Evolutionary conservation across 768 basidiomycete species (phyloP), one percentile per base, ranked within the genome.

Genomic region (Ramaria sp.): DNA sequence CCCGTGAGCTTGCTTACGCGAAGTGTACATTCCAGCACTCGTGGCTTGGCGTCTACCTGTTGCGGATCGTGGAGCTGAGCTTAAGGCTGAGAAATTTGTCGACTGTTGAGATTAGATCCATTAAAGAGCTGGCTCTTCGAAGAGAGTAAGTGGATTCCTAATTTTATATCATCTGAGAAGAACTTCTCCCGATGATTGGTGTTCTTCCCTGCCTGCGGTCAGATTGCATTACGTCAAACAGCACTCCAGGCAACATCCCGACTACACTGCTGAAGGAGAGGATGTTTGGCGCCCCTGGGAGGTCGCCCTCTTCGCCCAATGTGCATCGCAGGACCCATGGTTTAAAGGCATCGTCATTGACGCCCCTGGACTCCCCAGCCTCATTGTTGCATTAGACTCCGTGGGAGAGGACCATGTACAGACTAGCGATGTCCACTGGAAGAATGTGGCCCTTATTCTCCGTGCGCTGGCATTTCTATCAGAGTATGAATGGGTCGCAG

Each of bases 221-320:
- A n/a, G n/a, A n/a, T n/a, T n/a, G n/a, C n/a, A n/a, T n/a, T n/a
- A n/a, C 7, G 5, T 15, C 15, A 6, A 19, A n/a, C 15, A 42
- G 4, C 6, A 42, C 6, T 7, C 6, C 13, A 42, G 41, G 15
- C 19, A 42, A 9, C 4, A 49, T 4, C 7, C 15, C 47, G 5
- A 6, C 22, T 19, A 22, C 22, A 19, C 6, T 15, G 33, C 5
- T 5, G 33, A 5, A 13, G n/a, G n/a, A n/a, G n/a, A n/a, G n/a
- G 47, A 49, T 17, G 13, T 33, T 19, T 42, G 27, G 22, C 53
- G 53, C 30, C 42, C 53, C 4, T 54, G 53, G 53, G 53, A 54
- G 17, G 53, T 54, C 5, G 53, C 53, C 20, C 39, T 54, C 17
- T 54, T 54, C 53, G 53, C 53, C 20, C 53, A 42, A 10, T 54